A percentile compares a stretch with the other conserved stretches of the same genome.
Evolutionary conservation across 345 rosid species (phyloP).

Genomic region (Dipteronia dyeriana): DNA sequence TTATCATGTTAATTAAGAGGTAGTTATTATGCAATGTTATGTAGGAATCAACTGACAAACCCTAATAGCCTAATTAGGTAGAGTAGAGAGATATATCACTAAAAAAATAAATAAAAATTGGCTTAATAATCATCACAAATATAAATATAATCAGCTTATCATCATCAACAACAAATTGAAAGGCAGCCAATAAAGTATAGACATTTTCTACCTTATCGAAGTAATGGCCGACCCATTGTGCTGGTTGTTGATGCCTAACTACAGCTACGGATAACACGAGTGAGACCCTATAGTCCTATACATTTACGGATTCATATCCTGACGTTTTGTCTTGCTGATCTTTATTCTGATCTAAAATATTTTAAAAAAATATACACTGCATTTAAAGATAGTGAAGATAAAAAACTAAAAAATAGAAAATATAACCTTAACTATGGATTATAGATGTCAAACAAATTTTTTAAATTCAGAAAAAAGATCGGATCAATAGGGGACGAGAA

Average conservation of each 20-base stretch:
- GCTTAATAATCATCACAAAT: slow-evolving; percentile 11
- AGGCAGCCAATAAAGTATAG: slow-evolving; percentile 16
- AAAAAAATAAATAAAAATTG: neutral
- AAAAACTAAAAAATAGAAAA: too few relatives aligned
- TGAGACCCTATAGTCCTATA: neutral
- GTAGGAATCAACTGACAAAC: slow-evolving; percentile 37
- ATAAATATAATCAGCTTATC: slow-evolving; percentile 13
- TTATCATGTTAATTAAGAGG: neutral
- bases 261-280: neutral
- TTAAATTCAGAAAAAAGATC: too few relatives aligned
- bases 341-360: too few relatives aligned
- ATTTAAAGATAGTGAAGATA: too few relatives aligned
- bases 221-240: slow-evolving; percentile 47
- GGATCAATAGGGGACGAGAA: too few relatives aligned
- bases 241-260: slow-evolving; percentile 40
- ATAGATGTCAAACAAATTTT: too few relatives aligned
- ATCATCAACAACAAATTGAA: slow-evolving; percentile 24
- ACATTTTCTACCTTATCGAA: slow-evolving; percentile 26
- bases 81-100: slow-evolving; percentile 1
- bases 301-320: too few relatives aligned
- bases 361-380: too few relatives aligned
- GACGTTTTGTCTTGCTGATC: too few relatives aligned
- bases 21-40: slow-evolving; percentile 22
- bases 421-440: too few relatives aligned
- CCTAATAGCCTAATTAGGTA: slow-evolving; percentile 14